A percentile compares a stretch with the other conserved stretches of the same genome.
phyloP scores from a whole-genome alignment of 352 stramenopile genomes.

The Phytophthora pluvialis region DNA sequence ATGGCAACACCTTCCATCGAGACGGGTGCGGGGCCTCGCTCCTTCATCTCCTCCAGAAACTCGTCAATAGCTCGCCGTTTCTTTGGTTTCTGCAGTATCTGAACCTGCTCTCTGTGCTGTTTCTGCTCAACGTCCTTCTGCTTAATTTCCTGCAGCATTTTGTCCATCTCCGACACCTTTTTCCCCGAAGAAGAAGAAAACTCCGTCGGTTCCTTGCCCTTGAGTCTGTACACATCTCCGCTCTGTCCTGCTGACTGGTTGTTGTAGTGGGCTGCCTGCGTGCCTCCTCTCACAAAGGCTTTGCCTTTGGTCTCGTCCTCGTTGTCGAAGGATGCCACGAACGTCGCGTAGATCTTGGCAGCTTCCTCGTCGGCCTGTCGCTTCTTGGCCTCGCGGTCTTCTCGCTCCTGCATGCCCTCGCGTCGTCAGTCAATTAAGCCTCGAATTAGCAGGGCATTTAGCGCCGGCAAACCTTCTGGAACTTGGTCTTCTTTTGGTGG shows the following conservation, averaged over 20 bases:
- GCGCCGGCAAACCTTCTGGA: slow-evolving; percentile 65
- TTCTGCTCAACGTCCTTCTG: slow-evolving; percentile 47
- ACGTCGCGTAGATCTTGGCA: slow-evolving; percentile 88
- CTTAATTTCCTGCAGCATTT: slow-evolving; percentile 79
- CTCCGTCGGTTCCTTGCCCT: slow-evolving; percentile 18
- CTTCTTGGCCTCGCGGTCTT: slow-evolving; percentile 87
- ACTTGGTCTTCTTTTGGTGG: slow-evolving; percentile 88
- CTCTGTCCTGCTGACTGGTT: slow-evolving; percentile 7
- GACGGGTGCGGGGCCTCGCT: slow-evolving; percentile 40
- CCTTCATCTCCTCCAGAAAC: slow-evolving; percentile 92
- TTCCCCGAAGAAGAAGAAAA: slow-evolving; percentile 12
- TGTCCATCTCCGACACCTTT: slow-evolving; percentile 69
- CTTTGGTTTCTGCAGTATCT: slow-evolving; percentile 23
- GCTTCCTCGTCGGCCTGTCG: slow-evolving; percentile 86
- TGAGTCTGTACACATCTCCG: slow-evolving; percentile 46
- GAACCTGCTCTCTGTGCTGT: slow-evolving; percentile 23
- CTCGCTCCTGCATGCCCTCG: slow-evolving; percentile 51
- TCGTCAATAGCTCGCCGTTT: slow-evolving; percentile 87
- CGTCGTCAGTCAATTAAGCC: slow-evolving; percentile 14
- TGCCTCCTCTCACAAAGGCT: slow-evolving; percentile 59
- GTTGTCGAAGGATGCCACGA: slow-evolving; percentile 91
- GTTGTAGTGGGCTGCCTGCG: slow-evolving; percentile 1
- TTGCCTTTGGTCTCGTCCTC: slow-evolving; percentile 69
- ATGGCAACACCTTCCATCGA: slow-evolving; percentile 26
- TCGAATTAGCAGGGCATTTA: slow-evolving; percentile 7